Base-by-base conservation (phyloP, 257 asterid species). In the Prunella vulgaris region DNA sequence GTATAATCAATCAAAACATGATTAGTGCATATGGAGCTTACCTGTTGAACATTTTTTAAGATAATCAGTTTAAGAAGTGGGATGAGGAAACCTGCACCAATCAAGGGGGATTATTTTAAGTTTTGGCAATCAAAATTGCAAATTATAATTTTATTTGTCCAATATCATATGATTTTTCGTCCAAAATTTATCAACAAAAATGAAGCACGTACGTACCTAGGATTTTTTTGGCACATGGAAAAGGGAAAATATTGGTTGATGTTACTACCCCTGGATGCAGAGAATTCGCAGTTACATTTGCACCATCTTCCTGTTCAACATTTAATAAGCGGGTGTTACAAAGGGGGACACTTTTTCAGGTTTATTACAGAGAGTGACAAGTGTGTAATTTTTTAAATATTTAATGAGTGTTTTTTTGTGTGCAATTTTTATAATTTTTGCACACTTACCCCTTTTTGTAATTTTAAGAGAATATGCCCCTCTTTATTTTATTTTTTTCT, bases 191-290 rank as follows among this genome's bases (percentile, higher is more conserved):
- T 25, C 28, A 24, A 65, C 13, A 17, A 44, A 48, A 48, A 48
- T 35, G 1, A 14, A 48, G 22, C 10, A 22, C 69, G 3, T 46
- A 37, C 18, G 13, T 74, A 74, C 88, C 83, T 69, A 69, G 73
- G 57, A 75, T 24, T 69, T 78, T 33, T 38, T n/a, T n/a, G n/a
- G 88, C 85, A 20, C n/a, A n/a, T n/a, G 79, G 21, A 71, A 83
- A 78, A 24, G 84, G 76, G 68, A 82, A 81, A 81, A 87, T 84
- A 77, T 87, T 89, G 73, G 95, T 89, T 6, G 81, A 49, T 70
- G 84, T 70, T 10, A 73, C 4, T 76, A n/a, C n/a, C n/a, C 96
- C 96, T 8, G 96, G 96, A 83, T 90, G 93, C 71, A 87, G 87
- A 37, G 95, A 85, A 66, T 90, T 90, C 52, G 85, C 89, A 44